Conservation (phyloP, 2,329 filamentous ascomycete genomes). For the Penicillium sp. region DNA sequence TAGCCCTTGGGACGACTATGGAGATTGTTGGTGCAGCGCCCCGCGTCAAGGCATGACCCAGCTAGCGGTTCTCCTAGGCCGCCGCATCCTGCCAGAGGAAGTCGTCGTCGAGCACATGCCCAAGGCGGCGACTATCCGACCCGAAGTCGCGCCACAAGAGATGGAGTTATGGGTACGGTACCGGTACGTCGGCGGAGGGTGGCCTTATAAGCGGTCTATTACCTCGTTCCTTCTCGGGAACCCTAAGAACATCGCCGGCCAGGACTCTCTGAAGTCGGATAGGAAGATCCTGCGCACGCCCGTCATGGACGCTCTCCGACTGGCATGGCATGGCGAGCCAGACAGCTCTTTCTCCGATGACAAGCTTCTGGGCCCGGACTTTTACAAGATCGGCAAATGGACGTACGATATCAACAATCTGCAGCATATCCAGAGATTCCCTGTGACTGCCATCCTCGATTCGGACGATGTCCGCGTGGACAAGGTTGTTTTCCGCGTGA, state of each 20-base stretch:
- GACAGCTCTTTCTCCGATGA: conserved; percentile 43
- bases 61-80: conserved; percentile 43
- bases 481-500: conserved; percentile 48
- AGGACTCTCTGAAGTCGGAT: conserved; percentile 15
- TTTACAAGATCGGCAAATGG: conserved; percentile 47
- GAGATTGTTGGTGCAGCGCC: conserved; percentile 84
- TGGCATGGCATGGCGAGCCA: conserved; percentile 36
- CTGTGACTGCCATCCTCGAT: conserved; percentile 44
- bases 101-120: conserved; percentile 75
- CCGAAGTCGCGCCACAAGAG: conserved; percentile 65
- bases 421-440: conserved; percentile 46
- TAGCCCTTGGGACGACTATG: conserved; percentile 73
- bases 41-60: conserved; percentile 51
- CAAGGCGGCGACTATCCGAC: conserved; percentile 64
- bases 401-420: conserved; percentile 42
- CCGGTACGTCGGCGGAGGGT: conserved; percentile 7
- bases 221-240: neutral
- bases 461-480: conserved; percentile 41
- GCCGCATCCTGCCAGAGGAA: conserved; percentile 68
- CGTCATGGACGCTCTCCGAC: conserved; percentile 38
- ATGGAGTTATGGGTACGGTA: conserved; percentile 73
- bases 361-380: conserved; percentile 39
- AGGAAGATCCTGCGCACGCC: conserved; percentile 33
- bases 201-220: neutral
- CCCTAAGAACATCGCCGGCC: conserved; percentile 13